Conservation (phyloP, 225 moss, liverwort and hornwort species). For the Pseudisothecium myosuroides region DNA sequence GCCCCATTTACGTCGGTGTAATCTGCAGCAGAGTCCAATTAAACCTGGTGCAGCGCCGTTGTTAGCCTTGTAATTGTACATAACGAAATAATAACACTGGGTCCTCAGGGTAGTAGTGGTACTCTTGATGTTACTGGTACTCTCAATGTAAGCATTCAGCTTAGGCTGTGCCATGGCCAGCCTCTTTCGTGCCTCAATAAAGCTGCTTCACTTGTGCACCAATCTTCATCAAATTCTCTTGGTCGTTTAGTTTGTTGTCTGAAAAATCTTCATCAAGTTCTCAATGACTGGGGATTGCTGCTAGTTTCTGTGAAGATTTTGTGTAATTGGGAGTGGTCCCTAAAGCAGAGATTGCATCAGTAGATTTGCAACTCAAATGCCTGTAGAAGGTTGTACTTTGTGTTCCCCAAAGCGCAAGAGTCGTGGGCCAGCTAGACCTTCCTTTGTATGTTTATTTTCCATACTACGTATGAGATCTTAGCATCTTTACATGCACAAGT, state of each 20-base stretch:
- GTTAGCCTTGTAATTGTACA: conserved; percentile 16
- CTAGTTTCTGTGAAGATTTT: background rate
- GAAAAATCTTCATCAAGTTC: background rate
- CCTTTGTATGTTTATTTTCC: background rate
- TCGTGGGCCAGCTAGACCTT: background rate
- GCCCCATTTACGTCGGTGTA: background rate
- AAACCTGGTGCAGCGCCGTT: background rate
- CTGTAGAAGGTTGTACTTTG: background rate
- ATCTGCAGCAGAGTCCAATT: background rate
- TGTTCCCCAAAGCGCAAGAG: background rate
- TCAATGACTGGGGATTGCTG: background rate
- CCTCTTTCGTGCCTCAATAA: background rate
- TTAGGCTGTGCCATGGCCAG: background rate
- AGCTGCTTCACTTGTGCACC: conserved; percentile 16
- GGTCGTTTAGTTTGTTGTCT: too few species aligned
- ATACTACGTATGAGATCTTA: background rate
- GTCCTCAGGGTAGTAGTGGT: background rate
- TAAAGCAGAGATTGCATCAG: background rate
- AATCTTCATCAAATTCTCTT: background rate
- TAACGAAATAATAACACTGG: background rate
- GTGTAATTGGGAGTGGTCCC: background rate
- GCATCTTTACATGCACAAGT: background rate
- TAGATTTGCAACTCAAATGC: background rate
- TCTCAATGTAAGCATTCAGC: background rate
- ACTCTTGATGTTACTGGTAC: background rate